Base-by-base conservation (phyloP, 2,329 filamentous ascomycete genomes). In the Epichloe baconii region DNA sequence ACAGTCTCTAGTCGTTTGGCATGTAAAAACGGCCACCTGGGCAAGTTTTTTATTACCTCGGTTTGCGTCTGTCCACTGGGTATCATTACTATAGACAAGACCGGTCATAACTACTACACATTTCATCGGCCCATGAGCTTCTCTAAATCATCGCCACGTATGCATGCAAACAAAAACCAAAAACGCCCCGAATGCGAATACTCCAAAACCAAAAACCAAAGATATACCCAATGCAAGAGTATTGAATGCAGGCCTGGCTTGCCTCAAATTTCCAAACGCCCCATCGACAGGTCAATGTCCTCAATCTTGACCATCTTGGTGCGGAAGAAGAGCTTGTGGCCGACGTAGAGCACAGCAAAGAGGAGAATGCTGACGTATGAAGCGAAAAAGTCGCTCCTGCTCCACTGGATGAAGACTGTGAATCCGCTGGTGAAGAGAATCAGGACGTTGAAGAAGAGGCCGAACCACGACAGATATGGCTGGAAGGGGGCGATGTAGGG, bases 391-490 rank as follows among this genome's bases (percentile, higher is more conserved):
- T 73, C 68, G 49, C 71, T 71, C 5, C 75, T 75, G 58, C 68
- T 71, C 78, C 83, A 86, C 7, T 73, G 57, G 41, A 86, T 80
- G 61, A 85, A 86, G 5, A 77, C 74, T 10, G 79, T 80, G 66
- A 86, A 87, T 3, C 83, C 84, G 60, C 82, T 82, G 0, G 83
- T 86, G 21, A 86, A 53, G 48, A 81, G 73, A 54, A 87, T 81
- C 47, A 86, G 63, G 3, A 76, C 54, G 64, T 77, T 83, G 67
- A 84, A 83, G 62, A 81, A 77, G 3, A 85, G 69, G 2, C 83
- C 83, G 58, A 83, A 84, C 66, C 72, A 82, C 1, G 82, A 75
- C 43, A 83, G 71, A 59, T 71, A 86, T 0, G 83, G 83, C 65
- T 85, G 80, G 53, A 77, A 67, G 10, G 78, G 71, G 1, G 82